These are phyloP conservation scores for Leccinum olivaceopallidum DNA, from an alignment of 768 basidiomycete genomes.

Conservation along the genomic window DNA sequence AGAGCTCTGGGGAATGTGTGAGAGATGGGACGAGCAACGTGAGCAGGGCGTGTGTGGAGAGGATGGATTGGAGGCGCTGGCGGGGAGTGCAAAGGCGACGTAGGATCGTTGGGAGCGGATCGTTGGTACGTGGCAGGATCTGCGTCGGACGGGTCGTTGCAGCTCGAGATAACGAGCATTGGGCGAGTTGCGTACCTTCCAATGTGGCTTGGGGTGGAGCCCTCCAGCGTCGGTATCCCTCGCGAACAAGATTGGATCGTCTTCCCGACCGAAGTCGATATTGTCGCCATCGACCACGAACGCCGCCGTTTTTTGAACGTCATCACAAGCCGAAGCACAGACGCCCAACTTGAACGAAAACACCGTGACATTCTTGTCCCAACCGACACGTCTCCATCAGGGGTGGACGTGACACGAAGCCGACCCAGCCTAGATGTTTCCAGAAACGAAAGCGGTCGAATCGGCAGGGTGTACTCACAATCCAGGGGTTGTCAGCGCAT, in stretches of 20 bases:
- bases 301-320: neutral
- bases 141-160: neutral
- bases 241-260: conserved; percentile 14
- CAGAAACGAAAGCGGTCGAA: neutral
- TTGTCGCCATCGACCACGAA: conserved; percentile 20
- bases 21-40: conserved; percentile 53
- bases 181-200: conserved; percentile 22
- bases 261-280: neutral
- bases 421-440: conserved; percentile 18
- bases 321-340: neutral
- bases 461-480: conserved; percentile 42
- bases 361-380: conserved; percentile 26
- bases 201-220: conserved; percentile 4
- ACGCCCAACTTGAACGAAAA: conserved; percentile 22
- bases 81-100: neutral
- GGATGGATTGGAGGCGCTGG: conserved; percentile 64
- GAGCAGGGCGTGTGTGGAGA: conserved; percentile 55
- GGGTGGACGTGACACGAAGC: conserved; percentile 16
- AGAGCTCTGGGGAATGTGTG: conserved; percentile 37
- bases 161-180: neutral
- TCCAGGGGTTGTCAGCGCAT: conserved; percentile 61
- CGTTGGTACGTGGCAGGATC: too few relatives aligned
- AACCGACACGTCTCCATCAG: conserved; percentile 11
- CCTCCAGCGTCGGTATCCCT: neutral
- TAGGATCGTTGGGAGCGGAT: too few relatives aligned